A percentile compares a stretch with the other conserved stretches of the same genome.
These are phyloP conservation scores for Curvularia sp. DNA, from an alignment of 2,329 filamentous ascomycete species.

Conservation along the genomic window DNA sequence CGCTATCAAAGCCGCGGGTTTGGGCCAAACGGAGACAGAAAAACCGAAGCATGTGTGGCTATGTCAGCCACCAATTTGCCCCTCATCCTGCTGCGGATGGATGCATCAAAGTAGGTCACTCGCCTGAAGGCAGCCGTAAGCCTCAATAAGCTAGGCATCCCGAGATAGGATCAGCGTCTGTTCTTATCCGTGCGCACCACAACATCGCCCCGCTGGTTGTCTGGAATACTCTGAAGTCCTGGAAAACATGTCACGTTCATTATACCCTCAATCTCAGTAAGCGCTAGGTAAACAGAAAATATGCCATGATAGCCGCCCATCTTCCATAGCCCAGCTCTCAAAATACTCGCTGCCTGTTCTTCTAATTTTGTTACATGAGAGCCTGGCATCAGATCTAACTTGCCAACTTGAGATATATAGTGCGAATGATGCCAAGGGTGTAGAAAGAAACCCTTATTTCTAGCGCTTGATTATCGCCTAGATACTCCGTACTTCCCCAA, in stretches of 20 bases:
- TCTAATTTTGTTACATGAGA: neutral
- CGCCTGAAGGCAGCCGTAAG: too few relatives aligned
- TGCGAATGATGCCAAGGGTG: neutral
- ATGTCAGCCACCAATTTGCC: too few relatives aligned
- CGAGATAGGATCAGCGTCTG: neutral
- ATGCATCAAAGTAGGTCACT: too few relatives aligned
- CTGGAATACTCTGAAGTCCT: too few relatives aligned
- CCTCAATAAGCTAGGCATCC: neutral
- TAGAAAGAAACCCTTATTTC: neutral
- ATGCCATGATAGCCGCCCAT: neutral
- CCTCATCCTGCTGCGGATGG: too few relatives aligned
- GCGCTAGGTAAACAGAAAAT: neutral
- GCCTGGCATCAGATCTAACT: neutral
- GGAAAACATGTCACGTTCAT: neutral
- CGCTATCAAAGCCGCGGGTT: neutral
- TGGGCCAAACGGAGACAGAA: neutral
- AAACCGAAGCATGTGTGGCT: neutral
- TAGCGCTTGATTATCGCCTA: neutral
- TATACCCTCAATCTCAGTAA: neutral
- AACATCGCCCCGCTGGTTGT: too few relatives aligned
- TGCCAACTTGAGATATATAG: neutral
- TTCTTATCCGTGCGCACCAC: too few relatives aligned
- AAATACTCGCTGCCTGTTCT: neutral
- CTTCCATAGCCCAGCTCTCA: neutral
- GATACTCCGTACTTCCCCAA: too few relatives aligned